phyloP scores from a whole-genome alignment of 805 yeast genomes.

The Metschnikowia sp. region DNA sequence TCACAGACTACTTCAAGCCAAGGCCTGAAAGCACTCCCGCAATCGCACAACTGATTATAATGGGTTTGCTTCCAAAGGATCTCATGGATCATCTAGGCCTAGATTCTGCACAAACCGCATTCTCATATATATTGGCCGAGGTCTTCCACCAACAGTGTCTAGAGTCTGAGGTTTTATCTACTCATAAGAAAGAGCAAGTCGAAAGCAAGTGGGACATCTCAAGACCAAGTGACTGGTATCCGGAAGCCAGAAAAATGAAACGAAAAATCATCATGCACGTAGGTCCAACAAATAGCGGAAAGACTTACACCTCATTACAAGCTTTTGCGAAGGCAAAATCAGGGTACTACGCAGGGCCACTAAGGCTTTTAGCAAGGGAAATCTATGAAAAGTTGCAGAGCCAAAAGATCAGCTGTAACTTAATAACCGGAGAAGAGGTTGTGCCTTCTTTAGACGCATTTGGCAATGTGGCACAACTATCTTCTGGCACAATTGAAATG shows the following conservation, averaged over 20 bases:
- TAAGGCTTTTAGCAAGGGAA: slow-evolving; percentile 86
- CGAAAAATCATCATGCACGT: slow-evolving; percentile 87
- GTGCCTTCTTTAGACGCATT: slow-evolving; percentile 61
- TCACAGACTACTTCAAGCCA: slow-evolving; percentile 8
- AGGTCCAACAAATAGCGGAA: slow-evolving; percentile 97
- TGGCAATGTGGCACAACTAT: slow-evolving; percentile 71
- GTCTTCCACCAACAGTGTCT: slow-evolving; percentile 10
- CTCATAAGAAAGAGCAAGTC: slow-evolving; percentile 2
- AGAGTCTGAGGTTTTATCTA: slow-evolving; percentile 2
- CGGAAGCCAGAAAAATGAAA: slow-evolving; percentile 75
- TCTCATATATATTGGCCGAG: slow-evolving; percentile 4
- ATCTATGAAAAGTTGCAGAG: slow-evolving; percentile 75
- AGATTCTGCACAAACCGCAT: slow-evolving; percentile 8
- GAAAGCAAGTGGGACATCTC: slow-evolving; percentile 16
- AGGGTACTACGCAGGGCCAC: slow-evolving; percentile 94
- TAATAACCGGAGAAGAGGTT: slow-evolving; percentile 95
- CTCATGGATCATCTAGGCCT: slow-evolving; percentile 18
- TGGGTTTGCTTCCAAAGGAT: slow-evolving; percentile 19
- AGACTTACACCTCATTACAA: slow-evolving; percentile 79
- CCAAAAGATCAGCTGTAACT: slow-evolving; percentile 69
- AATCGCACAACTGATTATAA: slow-evolving; percentile 20
- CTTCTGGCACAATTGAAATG: slow-evolving; percentile 95
- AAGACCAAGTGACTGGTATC: slow-evolving; percentile 63
- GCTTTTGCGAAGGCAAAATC: slow-evolving; percentile 59
- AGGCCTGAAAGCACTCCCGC: slow-evolving; percentile 10